A percentile compares a stretch with the other conserved stretches of the same genome.
Evolutionary conservation across 75 land plant species (phyloP).

Genomic region (Pseudotsuga menziesii): DNA sequence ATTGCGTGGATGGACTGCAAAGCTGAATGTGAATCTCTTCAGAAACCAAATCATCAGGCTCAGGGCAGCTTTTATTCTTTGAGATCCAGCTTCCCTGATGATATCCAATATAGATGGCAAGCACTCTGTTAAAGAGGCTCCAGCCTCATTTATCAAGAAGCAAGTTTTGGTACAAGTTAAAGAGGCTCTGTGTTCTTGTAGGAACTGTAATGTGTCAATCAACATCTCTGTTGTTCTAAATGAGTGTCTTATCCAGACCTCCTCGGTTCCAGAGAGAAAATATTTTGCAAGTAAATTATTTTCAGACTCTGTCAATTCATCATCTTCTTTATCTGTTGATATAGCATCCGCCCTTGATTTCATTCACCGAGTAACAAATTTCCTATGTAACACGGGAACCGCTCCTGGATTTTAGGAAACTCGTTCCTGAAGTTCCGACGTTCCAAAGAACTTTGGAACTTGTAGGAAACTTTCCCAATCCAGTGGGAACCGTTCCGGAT

Average conservation of each 20-base stretch:
- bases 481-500: too few species aligned
- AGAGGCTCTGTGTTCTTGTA: slow-evolving; percentile 34
- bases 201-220: slow-evolving; percentile 68
- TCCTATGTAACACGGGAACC: too few species aligned
- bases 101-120: background rate
- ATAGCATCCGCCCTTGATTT: slow-evolving; percentile 37
- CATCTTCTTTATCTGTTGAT: slow-evolving; percentile 13
- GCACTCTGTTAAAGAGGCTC: background rate
- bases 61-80: background rate
- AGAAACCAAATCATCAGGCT: background rate
- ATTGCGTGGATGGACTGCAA: background rate
- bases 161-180: background rate
- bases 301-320: slow-evolving; percentile 53
- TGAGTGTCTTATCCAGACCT: slow-evolving; percentile 76
- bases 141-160: background rate
- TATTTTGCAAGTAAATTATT: slow-evolving; percentile 36
- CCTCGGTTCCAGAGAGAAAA: slow-evolving; percentile 24
- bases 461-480: too few species aligned
- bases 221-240: slow-evolving; percentile 64
- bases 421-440: too few species aligned
- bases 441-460: too few species aligned
- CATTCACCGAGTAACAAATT: slow-evolving; percentile 65
- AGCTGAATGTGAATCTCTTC: background rate
- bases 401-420: too few species aligned
- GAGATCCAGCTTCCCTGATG: background rate